phyloP scores from a whole-genome alignment of 2,329 filamentous ascomycete species.

The Cordyceps cateniannulata region DNA sequence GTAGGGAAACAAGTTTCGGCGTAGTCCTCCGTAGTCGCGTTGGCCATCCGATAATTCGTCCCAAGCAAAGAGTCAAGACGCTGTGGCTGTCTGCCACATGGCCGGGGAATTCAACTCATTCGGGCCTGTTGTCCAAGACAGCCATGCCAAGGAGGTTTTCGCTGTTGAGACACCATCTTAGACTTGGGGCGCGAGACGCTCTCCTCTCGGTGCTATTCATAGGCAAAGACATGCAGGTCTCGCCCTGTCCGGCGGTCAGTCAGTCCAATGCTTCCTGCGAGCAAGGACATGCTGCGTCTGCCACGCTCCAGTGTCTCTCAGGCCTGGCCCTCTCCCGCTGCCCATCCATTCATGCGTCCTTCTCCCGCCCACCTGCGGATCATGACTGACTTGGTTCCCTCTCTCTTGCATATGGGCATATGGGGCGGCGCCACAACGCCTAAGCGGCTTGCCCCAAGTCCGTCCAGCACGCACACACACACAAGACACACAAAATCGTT shows the following conservation, averaged over 20 bases:
- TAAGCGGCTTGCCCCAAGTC: not conserved
- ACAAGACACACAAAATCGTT: not conserved
- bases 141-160: not conserved
- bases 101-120: not conserved
- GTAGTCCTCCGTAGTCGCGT: not conserved
- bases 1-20: not conserved
- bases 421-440: slow-evolving; percentile 11
- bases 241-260: not conserved
- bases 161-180: slow-evolving; percentile 5
- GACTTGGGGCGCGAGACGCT: not conserved
- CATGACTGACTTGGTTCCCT: not conserved
- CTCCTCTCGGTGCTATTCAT: slow-evolving; percentile 8
- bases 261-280: not conserved
- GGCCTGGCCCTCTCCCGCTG: not conserved
- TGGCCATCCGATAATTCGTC: not conserved
- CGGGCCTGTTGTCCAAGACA: not conserved
- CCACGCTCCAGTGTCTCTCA: not conserved
- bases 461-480: not conserved
- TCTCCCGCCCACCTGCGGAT: not conserved
- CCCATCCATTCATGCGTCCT: not conserved
- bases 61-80: not conserved
- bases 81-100: slow-evolving; percentile 3
- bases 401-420: slow-evolving; percentile 6
- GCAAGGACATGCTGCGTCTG: not conserved
- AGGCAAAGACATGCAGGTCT: slow-evolving; percentile 9